phyloP scores from a whole-genome alignment of 371 early-diverging fungal genomes.

The Syncephalastrum contaminatum region DNA sequence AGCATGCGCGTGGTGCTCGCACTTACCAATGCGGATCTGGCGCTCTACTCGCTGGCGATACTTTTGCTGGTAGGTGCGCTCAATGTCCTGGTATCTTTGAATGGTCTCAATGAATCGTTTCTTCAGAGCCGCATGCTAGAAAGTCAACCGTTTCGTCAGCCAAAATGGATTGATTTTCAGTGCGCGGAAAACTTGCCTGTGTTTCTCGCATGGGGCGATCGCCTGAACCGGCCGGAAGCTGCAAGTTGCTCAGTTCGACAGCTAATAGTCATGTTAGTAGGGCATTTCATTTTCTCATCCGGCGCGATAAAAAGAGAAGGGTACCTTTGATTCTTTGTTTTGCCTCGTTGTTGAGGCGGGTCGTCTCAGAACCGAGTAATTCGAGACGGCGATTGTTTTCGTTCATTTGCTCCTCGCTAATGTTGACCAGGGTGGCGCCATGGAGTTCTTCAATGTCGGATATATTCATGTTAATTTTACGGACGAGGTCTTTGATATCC shows the following conservation, averaged over 20 bases:
- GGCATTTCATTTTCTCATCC: neutral
- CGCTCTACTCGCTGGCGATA: conserved; percentile 83
- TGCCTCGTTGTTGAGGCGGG: conserved; percentile 56
- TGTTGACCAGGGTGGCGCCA: conserved; percentile 64
- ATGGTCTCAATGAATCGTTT: conserved; percentile 84
- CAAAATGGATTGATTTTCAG: neutral
- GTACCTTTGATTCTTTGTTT: conserved; percentile 66
- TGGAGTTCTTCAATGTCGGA: conserved; percentile 69
- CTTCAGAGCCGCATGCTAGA: conserved; percentile 69
- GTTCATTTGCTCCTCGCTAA: conserved; percentile 67
- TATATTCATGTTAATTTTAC: conserved; percentile 61
- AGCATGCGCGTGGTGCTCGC: neutral
- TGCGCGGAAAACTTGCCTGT: conserved; percentile 36
- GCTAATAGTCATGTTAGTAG: conserved; percentile 27
- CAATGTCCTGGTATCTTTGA: conserved; percentile 78
- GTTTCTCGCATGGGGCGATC: conserved; percentile 71
- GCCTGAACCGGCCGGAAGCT: conserved; percentile 44
- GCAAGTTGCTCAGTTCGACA: conserved; percentile 55
- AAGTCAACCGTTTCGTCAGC: neutral
- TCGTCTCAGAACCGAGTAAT: conserved; percentile 60
- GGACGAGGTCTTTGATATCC: conserved; percentile 66
- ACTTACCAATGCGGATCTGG: conserved; percentile 80
- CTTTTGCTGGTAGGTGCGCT: conserved; percentile 78
- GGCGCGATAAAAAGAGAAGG: too few species aligned
- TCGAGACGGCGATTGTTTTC: conserved; percentile 69